These are phyloP conservation scores for Allomyces arbusculus DNA, from an alignment of 192 early-diverging fungal species.

Conservation along the genomic window DNA sequence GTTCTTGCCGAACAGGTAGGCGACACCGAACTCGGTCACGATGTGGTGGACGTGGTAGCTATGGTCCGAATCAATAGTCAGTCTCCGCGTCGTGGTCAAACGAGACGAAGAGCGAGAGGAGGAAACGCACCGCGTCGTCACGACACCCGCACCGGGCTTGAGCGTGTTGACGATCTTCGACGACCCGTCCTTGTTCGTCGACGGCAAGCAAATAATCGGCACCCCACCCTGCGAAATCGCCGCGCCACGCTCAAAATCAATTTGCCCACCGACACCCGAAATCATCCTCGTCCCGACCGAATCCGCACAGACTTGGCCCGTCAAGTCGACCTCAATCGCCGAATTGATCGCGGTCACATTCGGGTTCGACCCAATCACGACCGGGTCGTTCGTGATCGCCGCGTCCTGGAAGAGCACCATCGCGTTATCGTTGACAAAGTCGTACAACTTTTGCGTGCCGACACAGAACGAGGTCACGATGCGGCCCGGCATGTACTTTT, in stretches of 20 bases:
- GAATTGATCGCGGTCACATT: slow-evolving; percentile 28
- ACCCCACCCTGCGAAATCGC: slow-evolving; percentile 19
- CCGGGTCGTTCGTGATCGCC: slow-evolving; percentile 19
- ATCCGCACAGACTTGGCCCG: slow-evolving; percentile 28
- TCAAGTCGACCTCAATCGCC: slow-evolving; percentile 26
- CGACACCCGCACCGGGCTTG: slow-evolving; percentile 18
- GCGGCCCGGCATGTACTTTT: slow-evolving; percentile 15
- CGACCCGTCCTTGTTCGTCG: slow-evolving; percentile 13
- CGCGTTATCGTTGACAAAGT: slow-evolving; percentile 27
- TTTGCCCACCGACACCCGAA: slow-evolving; percentile 27
- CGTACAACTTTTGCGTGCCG: slow-evolving; percentile 14
- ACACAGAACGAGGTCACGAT: slow-evolving; percentile 19
- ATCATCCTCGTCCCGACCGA: slow-evolving; percentile 20
- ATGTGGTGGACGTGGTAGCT: slow-evolving; percentile 14
- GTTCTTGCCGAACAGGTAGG: slow-evolving; percentile 26
- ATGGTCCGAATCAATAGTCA: slow-evolving; percentile 1
- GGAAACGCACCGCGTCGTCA: slow-evolving; percentile 18
- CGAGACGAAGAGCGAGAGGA: not conserved
- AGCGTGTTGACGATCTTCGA: slow-evolving; percentile 18
- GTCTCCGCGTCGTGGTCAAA: slow-evolving; percentile 12
- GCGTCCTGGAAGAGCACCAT: slow-evolving; percentile 17
- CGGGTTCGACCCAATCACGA: slow-evolving; percentile 22
- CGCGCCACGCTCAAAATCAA: slow-evolving; percentile 30
- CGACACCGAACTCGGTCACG: slow-evolving; percentile 22
- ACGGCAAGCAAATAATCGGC: slow-evolving; percentile 26